Evolutionary conservation across 441 rosid species (phyloP), one percentile per base, ranked within the genome.

Genomic region (Daphne laureola): DNA sequence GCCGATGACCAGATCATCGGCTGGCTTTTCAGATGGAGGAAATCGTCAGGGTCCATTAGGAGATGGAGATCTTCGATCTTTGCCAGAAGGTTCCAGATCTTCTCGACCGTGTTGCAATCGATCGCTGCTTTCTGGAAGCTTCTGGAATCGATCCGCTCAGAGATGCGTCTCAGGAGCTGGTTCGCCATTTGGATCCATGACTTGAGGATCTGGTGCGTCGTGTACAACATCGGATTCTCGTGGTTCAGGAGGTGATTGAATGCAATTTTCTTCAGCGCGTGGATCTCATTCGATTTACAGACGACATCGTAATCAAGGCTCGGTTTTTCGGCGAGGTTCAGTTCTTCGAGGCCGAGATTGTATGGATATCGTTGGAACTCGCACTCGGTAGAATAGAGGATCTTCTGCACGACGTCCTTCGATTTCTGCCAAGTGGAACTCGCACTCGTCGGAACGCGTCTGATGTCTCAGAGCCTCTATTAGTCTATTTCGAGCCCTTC

Each of bases 11-110:
- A 55, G 65, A 80, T 68, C 3, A 54, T 67, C 2, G 86, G 51
- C 74, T 80, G 89, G 15, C 61, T 76, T 65, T 86, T 88, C 21
- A 88, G 63, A 36, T 67, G 70, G 0, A 88, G 63, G 46, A 88
- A 83, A 70, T 88, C 95, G 12, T 81, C 89, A 0, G 96, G 95
- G 53, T 88, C 96, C 86, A 80, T 77, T 21, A 86, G 49, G 3
- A 86, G 23, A 48, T 83, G 92, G 12, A 88, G 69, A 56, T 88
- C 95, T 51, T 81, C 81, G 4, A 86, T 77, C 44, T 83, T 84
- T 3, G 66, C 53, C 0, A 88, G 56, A 49, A 88, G 75, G 46
- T 81, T 83, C 95, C 96, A 86, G 57, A 77, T 73, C 52, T 69
- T 68, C 62, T 88, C 87, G 1, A 85, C 62, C n/a, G 79, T 5